phyloP scores from a whole-genome alignment of 805 yeast genomes.

The Hanseniaspora valbyensis region DNA sequence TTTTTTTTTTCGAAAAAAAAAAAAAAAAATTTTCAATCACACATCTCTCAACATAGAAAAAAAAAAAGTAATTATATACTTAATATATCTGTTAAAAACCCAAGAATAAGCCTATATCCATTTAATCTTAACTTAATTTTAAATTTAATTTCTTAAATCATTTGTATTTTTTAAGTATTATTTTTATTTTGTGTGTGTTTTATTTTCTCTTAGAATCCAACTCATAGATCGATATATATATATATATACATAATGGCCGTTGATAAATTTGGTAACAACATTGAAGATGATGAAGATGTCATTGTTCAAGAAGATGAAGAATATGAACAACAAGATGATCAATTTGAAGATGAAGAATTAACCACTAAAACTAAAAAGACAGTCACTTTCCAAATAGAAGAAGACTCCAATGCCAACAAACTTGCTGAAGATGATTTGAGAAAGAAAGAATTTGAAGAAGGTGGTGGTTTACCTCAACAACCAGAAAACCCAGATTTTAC shows the following conservation, averaged over 20 bases:
- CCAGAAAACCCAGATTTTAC: slow-evolving; percentile 80
- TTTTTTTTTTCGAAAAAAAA: too few species aligned
- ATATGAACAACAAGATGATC: slow-evolving; percentile 29
- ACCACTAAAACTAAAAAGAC: slow-evolving; percentile 44
- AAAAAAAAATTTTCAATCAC: too few species aligned
- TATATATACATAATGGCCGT: slow-evolving; percentile 14
- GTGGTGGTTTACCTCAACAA: slow-evolving; percentile 97
- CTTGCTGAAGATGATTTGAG: slow-evolving; percentile 69
- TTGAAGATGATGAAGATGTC: slow-evolving; percentile 25
- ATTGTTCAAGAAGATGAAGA: slow-evolving; percentile 28
- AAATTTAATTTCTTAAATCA: too few species aligned
- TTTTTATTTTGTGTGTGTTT: background rate
- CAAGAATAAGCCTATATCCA: too few species aligned
- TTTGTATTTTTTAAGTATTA: background rate
- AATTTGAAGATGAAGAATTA: slow-evolving; percentile 25
- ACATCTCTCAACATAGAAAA: too few species aligned
- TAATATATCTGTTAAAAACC: too few species aligned
- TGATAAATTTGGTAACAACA: slow-evolving; percentile 17
- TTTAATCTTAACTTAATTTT: too few species aligned
- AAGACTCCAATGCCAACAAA: slow-evolving; percentile 37
- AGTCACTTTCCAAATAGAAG: slow-evolving; percentile 66
- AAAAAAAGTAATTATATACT: too few species aligned
- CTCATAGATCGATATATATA: background rate
- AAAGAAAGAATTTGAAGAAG: slow-evolving; percentile 83
- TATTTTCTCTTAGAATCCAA: background rate